Conservation (phyloP, 164 flowering plant genomes). For the Platanus orientalis region DNA sequence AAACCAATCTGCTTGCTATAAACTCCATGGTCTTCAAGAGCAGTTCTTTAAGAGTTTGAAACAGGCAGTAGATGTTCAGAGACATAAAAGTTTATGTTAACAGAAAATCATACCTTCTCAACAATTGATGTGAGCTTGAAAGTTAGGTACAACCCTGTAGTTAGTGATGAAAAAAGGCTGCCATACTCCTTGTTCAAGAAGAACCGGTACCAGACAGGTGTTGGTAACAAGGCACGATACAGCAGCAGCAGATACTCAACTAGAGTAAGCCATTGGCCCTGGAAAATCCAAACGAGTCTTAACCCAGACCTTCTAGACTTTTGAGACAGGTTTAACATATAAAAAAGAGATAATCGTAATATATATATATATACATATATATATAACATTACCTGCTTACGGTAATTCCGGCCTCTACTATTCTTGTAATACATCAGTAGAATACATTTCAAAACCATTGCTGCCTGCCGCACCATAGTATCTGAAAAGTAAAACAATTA, state of each 20-base stretch:
- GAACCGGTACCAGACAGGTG: conserved; percentile 99
- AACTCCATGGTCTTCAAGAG: not conserved
- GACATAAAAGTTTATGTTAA: not conserved
- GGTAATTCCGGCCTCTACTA: conserved; percentile 84
- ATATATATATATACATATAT: not conserved
- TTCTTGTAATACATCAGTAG: conserved; percentile 85
- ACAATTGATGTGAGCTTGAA: conserved; percentile 96
- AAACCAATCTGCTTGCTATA: not conserved
- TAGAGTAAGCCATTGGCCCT: conserved; percentile 97
- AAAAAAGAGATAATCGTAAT: not conserved
- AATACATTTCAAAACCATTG: conserved; percentile 75
- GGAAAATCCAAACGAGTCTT: conserved; percentile 6
- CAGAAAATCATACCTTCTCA: conserved; percentile 67
- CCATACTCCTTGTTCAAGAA: conserved; percentile 98
- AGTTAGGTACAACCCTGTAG: conserved; percentile 91
- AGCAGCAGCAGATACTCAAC: conserved; percentile 86
- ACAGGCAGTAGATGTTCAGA: not conserved
- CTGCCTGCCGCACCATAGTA: conserved; percentile 89
- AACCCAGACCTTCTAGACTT: not conserved
- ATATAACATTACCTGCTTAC: conserved; percentile 63
- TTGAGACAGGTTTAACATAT: not conserved
- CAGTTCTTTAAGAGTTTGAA: conserved; percentile 1
- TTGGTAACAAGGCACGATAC: conserved; percentile 89
- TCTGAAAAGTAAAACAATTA: conserved; percentile 46
- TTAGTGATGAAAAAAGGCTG: conserved; percentile 96